Evolutionary conservation across 2,329 filamentous ascomycete genomes (phyloP).

Genomic region (Arthrocladium fulminans): DNA sequence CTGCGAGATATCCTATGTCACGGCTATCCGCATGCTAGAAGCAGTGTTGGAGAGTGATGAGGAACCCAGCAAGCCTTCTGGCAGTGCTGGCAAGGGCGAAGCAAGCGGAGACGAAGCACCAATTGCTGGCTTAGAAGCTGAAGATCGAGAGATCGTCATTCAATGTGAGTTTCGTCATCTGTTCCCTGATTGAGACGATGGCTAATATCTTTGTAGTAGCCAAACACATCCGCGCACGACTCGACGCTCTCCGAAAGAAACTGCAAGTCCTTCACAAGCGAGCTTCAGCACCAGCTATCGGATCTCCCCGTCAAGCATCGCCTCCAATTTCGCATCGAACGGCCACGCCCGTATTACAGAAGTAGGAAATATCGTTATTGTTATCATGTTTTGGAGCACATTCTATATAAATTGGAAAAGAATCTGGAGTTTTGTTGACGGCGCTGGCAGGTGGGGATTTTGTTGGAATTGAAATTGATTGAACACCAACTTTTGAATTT

Average conservation of each 20-base stretch:
- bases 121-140: constrained; percentile 37
- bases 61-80: constrained; percentile 29
- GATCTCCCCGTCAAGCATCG: constrained; percentile 18
- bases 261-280: constrained; percentile 40
- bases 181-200: neutral
- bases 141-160: constrained; percentile 41
- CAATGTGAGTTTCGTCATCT: constrained; percentile 37
- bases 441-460: neutral
- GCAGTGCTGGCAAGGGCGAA: constrained; percentile 22
- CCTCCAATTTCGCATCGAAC: constrained; percentile 20
- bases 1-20: constrained; percentile 87
- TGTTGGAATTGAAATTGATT: neutral
- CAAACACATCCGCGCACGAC: constrained; percentile 40
- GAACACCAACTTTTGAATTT: constrained; percentile 1
- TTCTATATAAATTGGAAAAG: constrained; percentile 1
- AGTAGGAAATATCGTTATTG: neutral
- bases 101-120: constrained; percentile 29
- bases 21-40: constrained; percentile 89
- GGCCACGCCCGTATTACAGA: constrained; percentile 9
- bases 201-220: constrained; percentile 34
- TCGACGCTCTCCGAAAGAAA: constrained; percentile 41
- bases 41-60: constrained; percentile 83
- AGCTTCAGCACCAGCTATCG: constrained; percentile 31
- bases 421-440: neutral
- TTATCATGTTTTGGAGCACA: too few relatives aligned